Evolutionary conservation across 768 basidiomycete genomes (phyloP).

Genomic region (Collybiopsis confluens): DNA sequence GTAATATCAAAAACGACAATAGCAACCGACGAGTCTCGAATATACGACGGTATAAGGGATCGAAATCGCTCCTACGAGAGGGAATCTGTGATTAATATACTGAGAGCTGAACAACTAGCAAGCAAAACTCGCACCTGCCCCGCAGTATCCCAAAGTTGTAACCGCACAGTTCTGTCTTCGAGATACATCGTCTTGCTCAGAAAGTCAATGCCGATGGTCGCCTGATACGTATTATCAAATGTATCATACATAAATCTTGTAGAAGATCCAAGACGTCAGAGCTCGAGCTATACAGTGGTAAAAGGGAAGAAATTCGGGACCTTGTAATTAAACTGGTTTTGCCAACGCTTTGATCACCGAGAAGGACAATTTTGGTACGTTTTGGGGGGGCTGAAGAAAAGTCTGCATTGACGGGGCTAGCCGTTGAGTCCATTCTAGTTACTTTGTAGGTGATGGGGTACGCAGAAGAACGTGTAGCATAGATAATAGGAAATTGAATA

Average conservation of each 20-base stretch:
- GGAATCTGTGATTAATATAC: background rate
- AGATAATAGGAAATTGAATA: no score
- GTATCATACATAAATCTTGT: constrained; percentile 97
- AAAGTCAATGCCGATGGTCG: constrained; percentile 98
- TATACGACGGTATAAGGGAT: constrained; percentile 96
- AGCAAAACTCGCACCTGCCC: constrained; percentile 58
- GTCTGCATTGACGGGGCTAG: constrained; percentile 73
- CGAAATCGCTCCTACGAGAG: constrained; percentile 84
- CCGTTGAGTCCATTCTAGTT: constrained; percentile 42
- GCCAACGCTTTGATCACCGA: constrained; percentile 96
- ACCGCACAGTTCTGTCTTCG: constrained; percentile 94
- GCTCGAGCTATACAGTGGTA: background rate
- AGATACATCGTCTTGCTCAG: constrained; percentile 99
- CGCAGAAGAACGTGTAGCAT: no score
- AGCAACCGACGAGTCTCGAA: constrained; percentile 96
- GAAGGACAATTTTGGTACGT: constrained; percentile 92
- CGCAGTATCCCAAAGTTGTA: constrained; percentile 99
- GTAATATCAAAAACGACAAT: constrained; percentile 99
- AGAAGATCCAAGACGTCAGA: constrained; percentile 1
- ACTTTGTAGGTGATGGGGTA: no score
- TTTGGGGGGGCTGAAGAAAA: constrained; percentile 88
- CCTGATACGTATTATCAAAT: constrained; percentile 99
- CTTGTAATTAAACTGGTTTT: constrained; percentile 98
- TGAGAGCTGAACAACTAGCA: background rate
- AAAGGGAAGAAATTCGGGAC: constrained; percentile 35